Base-by-base conservation (phyloP, 768 basidiomycete species). In the Gelatoporia subvermispora region DNA sequence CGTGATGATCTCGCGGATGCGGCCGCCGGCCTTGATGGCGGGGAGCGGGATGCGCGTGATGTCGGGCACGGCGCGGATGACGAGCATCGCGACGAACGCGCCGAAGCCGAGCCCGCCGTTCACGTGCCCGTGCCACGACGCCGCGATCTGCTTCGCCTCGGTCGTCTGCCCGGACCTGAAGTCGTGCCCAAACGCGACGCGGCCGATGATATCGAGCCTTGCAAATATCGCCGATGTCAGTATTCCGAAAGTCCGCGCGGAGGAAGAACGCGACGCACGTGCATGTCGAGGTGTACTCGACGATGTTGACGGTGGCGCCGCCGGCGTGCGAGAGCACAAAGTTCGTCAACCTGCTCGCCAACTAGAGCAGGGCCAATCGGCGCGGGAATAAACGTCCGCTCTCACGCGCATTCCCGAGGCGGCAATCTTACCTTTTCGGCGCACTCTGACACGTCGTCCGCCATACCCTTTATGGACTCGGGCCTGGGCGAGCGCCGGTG, bases 101-200 rank as follows among this genome's bases (percentile, higher is more conserved):
- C 50, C 41, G 35, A 52, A 50, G 2, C 42, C 45, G 48, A 59
- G 47, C 24, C 63, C 53, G 44, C 40, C 51, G 35, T 55, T 55
- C 46, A 60, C 56, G 46, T 61, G 52, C 52, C 50, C 45, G 41
- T 40, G 44, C 65, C 65, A 66, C 5, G 61, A 54, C 8, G 47
- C 51, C 25, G 54, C 52, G 42, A 70, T 68, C 31, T 49, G 47
- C 36, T 53, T 44, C 11, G 67, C 66, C 23, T 65, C 68, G 7
- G 53, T 54, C 43, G 57, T 60, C 47, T 60, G 48, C 17, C 67
- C 68, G 13, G 59, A 54, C 35, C 59, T 52, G 55, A 74, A 73
- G 54, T 72, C 66, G 58, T 73, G 68, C n/a, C 66, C 69, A 40
- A 73, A 72, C 1, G 59, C 72, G 43, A 72, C 68, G 37, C 64